Evolutionary conservation across 2,329 filamentous ascomycete genomes (phyloP), one percentile per base, ranked within the genome.

Genomic region (Pseudogymnoascus sp.): DNA sequence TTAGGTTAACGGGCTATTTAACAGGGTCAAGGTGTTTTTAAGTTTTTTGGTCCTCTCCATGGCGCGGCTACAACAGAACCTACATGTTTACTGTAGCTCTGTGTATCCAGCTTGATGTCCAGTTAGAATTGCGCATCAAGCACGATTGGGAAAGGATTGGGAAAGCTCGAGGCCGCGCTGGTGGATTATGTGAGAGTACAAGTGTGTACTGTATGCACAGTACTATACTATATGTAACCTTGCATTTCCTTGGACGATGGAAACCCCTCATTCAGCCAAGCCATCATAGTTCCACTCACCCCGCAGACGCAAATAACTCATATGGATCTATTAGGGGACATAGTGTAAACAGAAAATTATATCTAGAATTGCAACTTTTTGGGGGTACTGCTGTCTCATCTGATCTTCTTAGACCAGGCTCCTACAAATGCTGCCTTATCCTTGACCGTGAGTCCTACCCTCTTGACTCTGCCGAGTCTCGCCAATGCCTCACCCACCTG

Each of bases 361-460:
- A 21, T 56, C 11, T 56, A 33, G 10, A 12, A 10, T 10, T 31
- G 28, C 28, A 10, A 31, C 11, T 31, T 12, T 56, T 56, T 33
- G 3, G 10, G 28, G n/a, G n/a, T 33, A 28, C 31, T 33, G 18
- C 50, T 56, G 50, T 56, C 28, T 56, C 65, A 70, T 62, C 68
- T 72, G 61, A 71, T 69, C 62, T 69, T 77, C 71, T 76, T 81
- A 56, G 72, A 78, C 86, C 86, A 93, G 31, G 87, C 86, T 62
- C 87, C 82, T 28, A 96, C 81, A 75, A 99, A 99, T 5, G 86
- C 84, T 23, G 81, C 78, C 79, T 99, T 99, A 65, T 97, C 91
- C 69, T 82, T 79, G 63, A 96, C 80, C 0, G 91, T 92, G 67
- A 99, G 74, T 0, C 90, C 92, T 1, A 99, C 91, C 63, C 93